These are phyloP conservation scores for Wallacemonas sp. DNA, from an alignment of 208 protist genomes.

Conservation along the genomic window DNA sequence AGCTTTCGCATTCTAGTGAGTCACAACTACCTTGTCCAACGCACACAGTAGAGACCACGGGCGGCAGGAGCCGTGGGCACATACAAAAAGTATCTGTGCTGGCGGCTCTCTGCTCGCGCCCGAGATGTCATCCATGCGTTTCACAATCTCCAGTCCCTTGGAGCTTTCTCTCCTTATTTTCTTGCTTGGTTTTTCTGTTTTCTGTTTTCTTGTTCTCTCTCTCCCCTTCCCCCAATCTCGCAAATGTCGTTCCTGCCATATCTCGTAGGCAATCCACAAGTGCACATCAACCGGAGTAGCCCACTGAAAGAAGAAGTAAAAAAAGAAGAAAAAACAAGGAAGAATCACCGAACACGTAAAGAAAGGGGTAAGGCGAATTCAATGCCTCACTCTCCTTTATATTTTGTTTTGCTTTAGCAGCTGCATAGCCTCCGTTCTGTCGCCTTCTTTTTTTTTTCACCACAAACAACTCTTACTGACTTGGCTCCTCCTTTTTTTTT, in stretches of 20 bases:
- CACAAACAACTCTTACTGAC: neutral
- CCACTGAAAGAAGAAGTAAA: neutral
- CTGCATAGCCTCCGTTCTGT: neutral
- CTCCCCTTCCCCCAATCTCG: neutral
- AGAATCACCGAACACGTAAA: neutral
- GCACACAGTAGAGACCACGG: too few relatives aligned
- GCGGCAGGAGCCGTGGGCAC: too few relatives aligned
- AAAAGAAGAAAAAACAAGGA: neutral
- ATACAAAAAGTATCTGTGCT: too few relatives aligned
- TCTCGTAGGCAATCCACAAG: too few relatives aligned
- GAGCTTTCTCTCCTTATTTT: constrained; percentile 1
- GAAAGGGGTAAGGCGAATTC: neutral
- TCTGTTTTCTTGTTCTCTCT: neutral
- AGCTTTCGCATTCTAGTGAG: too few relatives aligned
- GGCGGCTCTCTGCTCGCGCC: too few relatives aligned
- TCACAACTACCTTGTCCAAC: too few relatives aligned
- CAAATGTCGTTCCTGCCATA: neutral
- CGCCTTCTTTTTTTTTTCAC: constrained; percentile 11
- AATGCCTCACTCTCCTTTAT: neutral
- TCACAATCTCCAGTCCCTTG: neutral
- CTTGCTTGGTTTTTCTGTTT: neutral
- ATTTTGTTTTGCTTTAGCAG: neutral
- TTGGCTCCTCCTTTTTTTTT: constrained; percentile 8
- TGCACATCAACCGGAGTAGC: too few relatives aligned
- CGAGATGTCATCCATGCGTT: too few relatives aligned